A percentile compares a stretch with the other conserved stretches of the same genome.
Conservation (phyloP, 2,329 filamentous ascomycete species). For the Colletotrichum spinosum region DNA sequence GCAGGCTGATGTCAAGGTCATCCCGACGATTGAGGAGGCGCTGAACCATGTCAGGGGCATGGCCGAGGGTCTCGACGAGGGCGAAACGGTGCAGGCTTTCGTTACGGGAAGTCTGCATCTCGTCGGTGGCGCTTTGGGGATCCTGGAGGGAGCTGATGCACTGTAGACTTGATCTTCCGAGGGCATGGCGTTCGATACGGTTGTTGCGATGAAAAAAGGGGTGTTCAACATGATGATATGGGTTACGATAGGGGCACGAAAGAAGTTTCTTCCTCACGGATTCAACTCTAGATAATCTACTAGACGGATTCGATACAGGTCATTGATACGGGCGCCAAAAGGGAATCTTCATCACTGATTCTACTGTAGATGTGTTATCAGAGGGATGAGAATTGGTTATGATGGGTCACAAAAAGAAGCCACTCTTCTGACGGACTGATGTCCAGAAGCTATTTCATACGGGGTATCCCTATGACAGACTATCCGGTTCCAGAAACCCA, state of each 20-base stretch:
- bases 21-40: conserved; percentile 67
- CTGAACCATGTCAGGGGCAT: conserved; percentile 48
- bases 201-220: too few relatives aligned
- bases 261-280: conserved; percentile 45
- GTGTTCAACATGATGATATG: conserved; percentile 10
- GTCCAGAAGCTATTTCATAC: too few relatives aligned
- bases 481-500: conserved; percentile 55
- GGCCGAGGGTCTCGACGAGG: conserved; percentile 44
- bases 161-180: neutral
- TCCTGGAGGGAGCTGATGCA: conserved; percentile 32
- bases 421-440: too few relatives aligned
- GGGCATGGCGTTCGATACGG: neutral
- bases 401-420: too few relatives aligned
- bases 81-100: conserved; percentile 59
- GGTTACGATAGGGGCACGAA: conserved; percentile 1
- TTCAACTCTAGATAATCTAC: conserved; percentile 17
- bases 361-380: too few relatives aligned
- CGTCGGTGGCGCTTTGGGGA: conserved; percentile 76
- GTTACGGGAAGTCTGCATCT: conserved; percentile 89
- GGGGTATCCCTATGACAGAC: conserved; percentile 4
- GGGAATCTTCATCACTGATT: too few relatives aligned
- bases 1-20: conserved; percentile 54
- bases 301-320: neutral
- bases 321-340: too few relatives aligned
- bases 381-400: too few relatives aligned